Evolutionary conservation across 192 early-diverging fungal genomes (phyloP).

Genomic region (Phycomyces nitens): DNA sequence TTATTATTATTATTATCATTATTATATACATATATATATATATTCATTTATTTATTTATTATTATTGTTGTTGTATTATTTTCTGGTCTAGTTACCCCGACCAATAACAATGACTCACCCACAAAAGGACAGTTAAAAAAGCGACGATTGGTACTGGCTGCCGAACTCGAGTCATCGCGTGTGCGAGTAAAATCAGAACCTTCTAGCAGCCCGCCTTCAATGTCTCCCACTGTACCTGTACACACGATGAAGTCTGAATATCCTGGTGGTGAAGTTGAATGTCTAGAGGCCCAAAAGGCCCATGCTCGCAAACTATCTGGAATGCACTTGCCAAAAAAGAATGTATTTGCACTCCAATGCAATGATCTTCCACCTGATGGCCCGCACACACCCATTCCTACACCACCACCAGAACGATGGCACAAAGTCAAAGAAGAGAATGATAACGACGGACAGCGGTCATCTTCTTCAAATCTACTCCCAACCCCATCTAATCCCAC

Average conservation of each 20-base stretch:
- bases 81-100: neutral
- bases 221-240: neutral
- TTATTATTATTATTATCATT: slow-evolving; percentile 1
- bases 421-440: slow-evolving; percentile 33
- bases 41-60: slow-evolving; percentile 3
- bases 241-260: neutral
- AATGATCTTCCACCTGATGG: slow-evolving; percentile 9
- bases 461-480: too few species aligned
- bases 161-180: slow-evolving; percentile 8
- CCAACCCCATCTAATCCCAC: too few species aligned
- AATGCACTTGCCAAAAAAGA: slow-evolving; percentile 21
- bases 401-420: slow-evolving; percentile 23
- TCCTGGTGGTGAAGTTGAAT: neutral
- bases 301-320: slow-evolving; percentile 14
- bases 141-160: slow-evolving; percentile 26
- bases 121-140: slow-evolving; percentile 17
- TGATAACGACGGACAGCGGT: slow-evolving; percentile 16
- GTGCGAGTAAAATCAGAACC: slow-evolving; percentile 3
- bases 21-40: too few species aligned
- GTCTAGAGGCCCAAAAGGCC: slow-evolving; percentile 5
- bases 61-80: neutral
- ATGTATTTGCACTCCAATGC: neutral
- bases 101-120: neutral
- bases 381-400: slow-evolving; percentile 26
- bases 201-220: slow-evolving; percentile 2